phyloP scores from a whole-genome alignment of 2,329 filamentous ascomycete species.

The Hymenoscyphus albidus region DNA sequence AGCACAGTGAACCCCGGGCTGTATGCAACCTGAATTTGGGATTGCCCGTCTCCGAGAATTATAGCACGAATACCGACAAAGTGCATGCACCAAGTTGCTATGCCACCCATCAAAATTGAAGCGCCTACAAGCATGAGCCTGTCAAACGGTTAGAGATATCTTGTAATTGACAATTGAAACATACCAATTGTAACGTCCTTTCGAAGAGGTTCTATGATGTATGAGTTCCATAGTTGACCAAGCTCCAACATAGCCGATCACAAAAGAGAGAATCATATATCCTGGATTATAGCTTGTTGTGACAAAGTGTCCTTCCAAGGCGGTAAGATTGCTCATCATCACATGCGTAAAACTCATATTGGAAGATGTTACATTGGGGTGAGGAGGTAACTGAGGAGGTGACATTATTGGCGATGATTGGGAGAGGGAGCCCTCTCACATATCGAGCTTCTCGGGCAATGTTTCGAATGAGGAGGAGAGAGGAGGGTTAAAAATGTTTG shows the following conservation, averaged over 20 bases:
- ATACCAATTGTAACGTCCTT: slow-evolving; percentile 67
- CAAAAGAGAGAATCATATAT: slow-evolving; percentile 64
- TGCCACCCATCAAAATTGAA: slow-evolving; percentile 68
- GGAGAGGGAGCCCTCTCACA: background rate
- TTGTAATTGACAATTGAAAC: slow-evolving; percentile 21
- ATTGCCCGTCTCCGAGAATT: slow-evolving; percentile 59
- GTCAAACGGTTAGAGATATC: slow-evolving; percentile 2
- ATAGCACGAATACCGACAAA: slow-evolving; percentile 82
- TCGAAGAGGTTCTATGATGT: slow-evolving; percentile 67
- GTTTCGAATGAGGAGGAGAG: background rate
- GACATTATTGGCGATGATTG: background rate
- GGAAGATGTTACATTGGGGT: background rate
- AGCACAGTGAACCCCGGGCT: slow-evolving; percentile 66
- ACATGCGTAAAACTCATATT: background rate
- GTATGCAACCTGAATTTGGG: slow-evolving; percentile 68
- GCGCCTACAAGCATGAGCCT: slow-evolving; percentile 62
- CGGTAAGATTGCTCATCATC: background rate
- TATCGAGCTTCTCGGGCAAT: background rate
- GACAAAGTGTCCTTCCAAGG: slow-evolving; percentile 7
- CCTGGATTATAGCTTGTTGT: slow-evolving; percentile 51
- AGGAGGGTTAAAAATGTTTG: background rate
- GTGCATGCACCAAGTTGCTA: slow-evolving; percentile 75
- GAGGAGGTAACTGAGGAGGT: background rate
- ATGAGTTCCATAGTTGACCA: slow-evolving; percentile 78
- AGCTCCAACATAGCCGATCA: slow-evolving; percentile 71